Percentiles rank a stretch among this genome's conserved stretches.
These are phyloP conservation scores for Colletotrichum musae DNA, from an alignment of 2,329 filamentous ascomycete genomes.

Conservation along the genomic window DNA sequence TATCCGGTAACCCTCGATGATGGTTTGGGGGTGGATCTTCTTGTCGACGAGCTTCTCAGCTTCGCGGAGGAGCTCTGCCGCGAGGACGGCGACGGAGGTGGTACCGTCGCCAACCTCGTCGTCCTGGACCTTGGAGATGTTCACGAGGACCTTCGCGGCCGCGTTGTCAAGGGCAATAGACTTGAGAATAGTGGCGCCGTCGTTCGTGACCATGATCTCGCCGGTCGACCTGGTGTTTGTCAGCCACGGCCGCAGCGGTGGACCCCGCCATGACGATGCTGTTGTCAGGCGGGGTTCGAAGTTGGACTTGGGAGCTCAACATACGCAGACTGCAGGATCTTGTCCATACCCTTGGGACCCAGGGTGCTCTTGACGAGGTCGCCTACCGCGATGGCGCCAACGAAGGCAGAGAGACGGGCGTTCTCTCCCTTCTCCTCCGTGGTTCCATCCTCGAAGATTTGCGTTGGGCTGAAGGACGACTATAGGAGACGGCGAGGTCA, in stretches of 20 bases:
- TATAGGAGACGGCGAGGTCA: constrained; percentile 47
- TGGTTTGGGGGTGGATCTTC: constrained; percentile 99
- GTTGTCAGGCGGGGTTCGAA: constrained; percentile 11
- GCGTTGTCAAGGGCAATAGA: constrained; percentile 98
- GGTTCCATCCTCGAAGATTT: constrained; percentile 98
- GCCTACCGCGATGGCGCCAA: constrained; percentile 97
- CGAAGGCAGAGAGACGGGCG: constrained; percentile 97
- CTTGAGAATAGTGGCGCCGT: constrained; percentile 98
- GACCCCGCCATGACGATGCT: constrained; percentile 17
- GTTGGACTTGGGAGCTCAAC: constrained; percentile 52
- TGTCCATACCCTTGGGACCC: constrained; percentile 99
- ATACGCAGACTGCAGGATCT: constrained; percentile 95
- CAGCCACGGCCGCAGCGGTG: constrained; percentile 36
- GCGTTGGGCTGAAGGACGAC: constrained; percentile 86
- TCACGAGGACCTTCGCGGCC: constrained; percentile 97
- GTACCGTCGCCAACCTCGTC: constrained; percentile 99
- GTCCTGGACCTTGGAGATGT: constrained; percentile 99
- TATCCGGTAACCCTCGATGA: constrained; percentile 99
- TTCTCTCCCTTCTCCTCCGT: constrained; percentile 99
- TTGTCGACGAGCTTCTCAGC: constrained; percentile 97
- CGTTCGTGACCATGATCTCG: constrained; percentile 98
- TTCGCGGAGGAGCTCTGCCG: constrained; percentile 94
- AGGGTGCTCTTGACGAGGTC: constrained; percentile 98
- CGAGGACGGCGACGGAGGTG: constrained; percentile 96
- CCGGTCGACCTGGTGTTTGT: constrained; percentile 80